A percentile compares a stretch with the other conserved stretches of the same genome.
Evolutionary conservation across 2,329 filamentous ascomycete species (phyloP).

Genomic region (Botryotinia calthae): DNA sequence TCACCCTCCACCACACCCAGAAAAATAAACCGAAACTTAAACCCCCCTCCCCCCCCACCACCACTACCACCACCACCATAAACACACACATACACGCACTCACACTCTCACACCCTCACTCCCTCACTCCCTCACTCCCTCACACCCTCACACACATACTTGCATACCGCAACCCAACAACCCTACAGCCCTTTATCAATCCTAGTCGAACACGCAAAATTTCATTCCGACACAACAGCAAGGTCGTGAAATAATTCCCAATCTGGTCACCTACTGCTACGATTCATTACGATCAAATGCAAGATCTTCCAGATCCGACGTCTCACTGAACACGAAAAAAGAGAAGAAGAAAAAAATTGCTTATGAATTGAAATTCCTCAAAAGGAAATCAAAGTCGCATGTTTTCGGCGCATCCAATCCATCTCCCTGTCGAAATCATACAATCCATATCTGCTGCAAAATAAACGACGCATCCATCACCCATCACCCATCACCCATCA

Average conservation of each 20-base stretch:
- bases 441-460: not conserved
- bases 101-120: not conserved
- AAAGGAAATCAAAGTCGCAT: not conserved
- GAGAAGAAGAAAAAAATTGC: not conserved
- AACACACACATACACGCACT: not conserved
- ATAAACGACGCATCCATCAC: not conserved
- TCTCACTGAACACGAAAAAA: not conserved
- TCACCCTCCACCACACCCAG: not conserved
- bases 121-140: no score
- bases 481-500: not conserved
- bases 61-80: not conserved
- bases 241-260: not conserved
- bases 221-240: not conserved
- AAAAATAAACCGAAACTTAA: not conserved
- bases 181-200: not conserved
- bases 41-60: not conserved
- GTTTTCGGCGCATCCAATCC: slow-evolving; percentile 13
- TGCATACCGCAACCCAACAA: not conserved
- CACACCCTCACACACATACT: not conserved
- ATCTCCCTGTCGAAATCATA: not conserved
- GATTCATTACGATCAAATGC: slow-evolving; percentile 17
- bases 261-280: slow-evolving; percentile 1
- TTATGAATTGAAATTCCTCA: not conserved
- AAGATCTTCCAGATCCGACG: slow-evolving; percentile 17
- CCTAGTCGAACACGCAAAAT: not conserved